Evolutionary conservation across 106 monocot species (phyloP), one percentile per base, ranked within the genome.

Genomic region (Platanthera guangdongensis): DNA sequence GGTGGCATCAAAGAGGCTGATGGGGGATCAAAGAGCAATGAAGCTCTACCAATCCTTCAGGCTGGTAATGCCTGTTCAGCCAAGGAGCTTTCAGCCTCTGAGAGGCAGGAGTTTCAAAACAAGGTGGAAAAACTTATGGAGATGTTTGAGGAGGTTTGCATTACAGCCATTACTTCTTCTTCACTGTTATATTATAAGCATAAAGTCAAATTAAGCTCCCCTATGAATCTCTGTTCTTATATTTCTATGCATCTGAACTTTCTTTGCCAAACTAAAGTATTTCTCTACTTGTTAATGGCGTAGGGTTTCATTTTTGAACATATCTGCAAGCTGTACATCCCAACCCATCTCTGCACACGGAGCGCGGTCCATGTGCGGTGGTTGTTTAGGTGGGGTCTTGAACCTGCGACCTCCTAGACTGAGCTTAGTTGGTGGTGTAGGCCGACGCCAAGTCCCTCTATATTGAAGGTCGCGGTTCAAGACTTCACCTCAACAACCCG

Each of bases 81-180:
- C 69, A 69, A 9, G 30, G 90, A 87, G 71, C 64, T 93, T 46
- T 87, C 96, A 30, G 57, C 85, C 1, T 82, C 79, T 62, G 96
- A 93, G 67, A 89, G 79, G 71, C 85, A 90, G 65, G 95, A 95
- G 30, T 88, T 95, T 57, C 96, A 96, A 78, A 89, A 83, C 78
- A 96, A 89, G 83, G 73, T 93, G 87, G 74, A 87, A 14, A 93
- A 96, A 82, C 91, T 96, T 55, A 74, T 96, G 83, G 85, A 76
- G 30, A 96, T 96, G 96, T 74, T 91, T 60, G 93, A 93, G 80
- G 90, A 96, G 93, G 96, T 96, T 8, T 52, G 21, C 51, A 4
- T 50, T 25, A 25, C 25, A 25, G 25, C 25, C 25, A 25, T 25
- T 50, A 50, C 50, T 6, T 9, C 8, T 64, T 64, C 64, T 25